phyloP scores from a whole-genome alignment of 257 asterid species.

The Plantago ovata region DNA sequence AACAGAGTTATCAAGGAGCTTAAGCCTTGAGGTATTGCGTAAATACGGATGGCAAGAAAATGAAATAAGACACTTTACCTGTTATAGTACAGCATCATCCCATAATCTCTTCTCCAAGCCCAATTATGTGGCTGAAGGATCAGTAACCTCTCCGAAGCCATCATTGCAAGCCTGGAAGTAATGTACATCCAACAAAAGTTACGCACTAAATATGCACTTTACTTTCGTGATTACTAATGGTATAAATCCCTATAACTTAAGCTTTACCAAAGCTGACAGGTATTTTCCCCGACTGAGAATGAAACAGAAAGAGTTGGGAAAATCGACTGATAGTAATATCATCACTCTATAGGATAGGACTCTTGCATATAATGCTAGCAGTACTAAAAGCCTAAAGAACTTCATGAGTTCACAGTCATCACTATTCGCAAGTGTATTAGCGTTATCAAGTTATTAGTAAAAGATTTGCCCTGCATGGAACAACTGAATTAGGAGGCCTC shows the following conservation, averaged over 20 bases:
- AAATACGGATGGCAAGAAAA: background rate
- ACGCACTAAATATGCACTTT: conserved; percentile 13
- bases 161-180: conserved; percentile 72
- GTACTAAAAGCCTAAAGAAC: conserved; percentile 4
- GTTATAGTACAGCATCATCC: conserved; percentile 86
- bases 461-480: background rate
- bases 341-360: background rate
- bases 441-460: background rate
- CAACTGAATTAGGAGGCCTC: background rate
- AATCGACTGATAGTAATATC: background rate
- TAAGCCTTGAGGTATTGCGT: too few species aligned
- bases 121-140: conserved; percentile 92
- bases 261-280: background rate
- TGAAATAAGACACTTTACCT: conserved; percentile 34
- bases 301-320: background rate
- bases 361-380: background rate
- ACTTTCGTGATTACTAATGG: too few species aligned
- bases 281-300: background rate
- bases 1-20: background rate
- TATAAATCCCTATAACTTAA: too few species aligned
- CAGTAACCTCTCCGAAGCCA: conserved; percentile 86
- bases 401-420: background rate
- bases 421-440: background rate
- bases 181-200: conserved; percentile 23
- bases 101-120: conserved; percentile 77